These are phyloP conservation scores for Aspergillus asperescens DNA, from an alignment of 495 filamentous ascomycete genomes.

Conservation along the genomic window DNA sequence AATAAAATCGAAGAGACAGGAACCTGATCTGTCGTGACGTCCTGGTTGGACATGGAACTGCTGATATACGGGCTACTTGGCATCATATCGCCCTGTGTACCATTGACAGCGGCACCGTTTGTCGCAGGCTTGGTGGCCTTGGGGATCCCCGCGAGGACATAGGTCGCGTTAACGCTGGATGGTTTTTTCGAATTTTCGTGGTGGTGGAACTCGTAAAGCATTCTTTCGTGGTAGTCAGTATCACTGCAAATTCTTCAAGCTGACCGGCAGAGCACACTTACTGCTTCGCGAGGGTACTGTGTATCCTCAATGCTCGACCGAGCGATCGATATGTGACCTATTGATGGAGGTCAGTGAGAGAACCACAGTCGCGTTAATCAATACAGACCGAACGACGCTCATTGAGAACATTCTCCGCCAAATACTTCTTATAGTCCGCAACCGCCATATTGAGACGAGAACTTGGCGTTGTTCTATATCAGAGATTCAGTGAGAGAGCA, in stretches of 20 bases:
- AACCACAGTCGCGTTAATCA: neutral
- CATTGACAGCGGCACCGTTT: constrained; percentile 27
- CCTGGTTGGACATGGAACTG: constrained; percentile 53
- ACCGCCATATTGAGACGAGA: constrained; percentile 40
- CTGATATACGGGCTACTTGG: constrained; percentile 60
- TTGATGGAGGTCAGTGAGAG: neutral
- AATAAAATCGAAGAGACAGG: constrained; percentile 60
- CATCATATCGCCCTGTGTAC: constrained; percentile 61
- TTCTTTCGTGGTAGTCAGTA: constrained; percentile 43
- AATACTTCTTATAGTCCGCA: constrained; percentile 60
- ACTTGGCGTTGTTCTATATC: neutral
- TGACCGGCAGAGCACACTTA: constrained; percentile 37
- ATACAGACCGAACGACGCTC: constrained; percentile 65
- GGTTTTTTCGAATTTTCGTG: constrained; percentile 74
- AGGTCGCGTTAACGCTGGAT: constrained; percentile 75
- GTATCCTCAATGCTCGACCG: constrained; percentile 71
- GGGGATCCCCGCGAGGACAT: constrained; percentile 67
- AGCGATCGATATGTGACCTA: constrained; percentile 83
- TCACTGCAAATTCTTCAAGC: neutral
- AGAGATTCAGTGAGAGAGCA: neutral
- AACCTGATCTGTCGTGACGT: constrained; percentile 27
- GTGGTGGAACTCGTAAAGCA: constrained; percentile 85
- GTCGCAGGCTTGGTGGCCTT: constrained; percentile 27
- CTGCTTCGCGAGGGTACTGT: constrained; percentile 82
- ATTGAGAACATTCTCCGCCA: constrained; percentile 70